These are phyloP conservation scores for Volvox africanus DNA, from an alignment of 139 green algal species.

Conservation along the genomic window DNA sequence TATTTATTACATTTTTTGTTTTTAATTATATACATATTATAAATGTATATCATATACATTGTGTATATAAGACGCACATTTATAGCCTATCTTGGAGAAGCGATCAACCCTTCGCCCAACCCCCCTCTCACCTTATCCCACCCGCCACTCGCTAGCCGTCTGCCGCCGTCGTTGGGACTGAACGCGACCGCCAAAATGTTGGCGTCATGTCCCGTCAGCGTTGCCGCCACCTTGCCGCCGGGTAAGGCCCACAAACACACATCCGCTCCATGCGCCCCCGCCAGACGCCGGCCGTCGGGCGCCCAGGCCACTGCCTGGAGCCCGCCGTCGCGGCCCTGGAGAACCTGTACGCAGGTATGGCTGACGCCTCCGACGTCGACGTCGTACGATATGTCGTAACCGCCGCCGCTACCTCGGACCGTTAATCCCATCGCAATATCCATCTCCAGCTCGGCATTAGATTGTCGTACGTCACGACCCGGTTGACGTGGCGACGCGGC, in stretches of 20 bases:
- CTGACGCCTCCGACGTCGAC: neutral
- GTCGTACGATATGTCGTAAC: neutral
- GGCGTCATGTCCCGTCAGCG: conserved; percentile 6
- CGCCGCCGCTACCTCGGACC: neutral
- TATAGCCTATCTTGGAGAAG: no score
- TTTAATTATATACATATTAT: no score
- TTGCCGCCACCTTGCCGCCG: neutral
- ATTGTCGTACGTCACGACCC: neutral
- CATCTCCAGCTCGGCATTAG: neutral
- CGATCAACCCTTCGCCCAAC: no score
- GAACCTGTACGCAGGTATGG: neutral
- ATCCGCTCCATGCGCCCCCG: neutral
- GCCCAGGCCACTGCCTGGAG: conserved; percentile 18
- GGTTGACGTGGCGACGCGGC: neutral
- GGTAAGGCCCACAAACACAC: neutral
- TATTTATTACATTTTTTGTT: no score
- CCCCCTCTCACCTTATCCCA: conserved; percentile 16
- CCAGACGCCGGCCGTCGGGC: conserved; percentile 21
- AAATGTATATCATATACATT: no score
- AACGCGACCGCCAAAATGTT: conserved; percentile 26
- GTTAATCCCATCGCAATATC: neutral
- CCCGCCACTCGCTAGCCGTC: conserved; percentile 20
- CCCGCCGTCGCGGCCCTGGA: neutral
- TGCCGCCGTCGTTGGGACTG: neutral
- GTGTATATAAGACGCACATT: no score